These are phyloP conservation scores for Fomitopsis pinicola DNA, from an alignment of 1,284 basidiomycete species.

Conservation along the genomic window DNA sequence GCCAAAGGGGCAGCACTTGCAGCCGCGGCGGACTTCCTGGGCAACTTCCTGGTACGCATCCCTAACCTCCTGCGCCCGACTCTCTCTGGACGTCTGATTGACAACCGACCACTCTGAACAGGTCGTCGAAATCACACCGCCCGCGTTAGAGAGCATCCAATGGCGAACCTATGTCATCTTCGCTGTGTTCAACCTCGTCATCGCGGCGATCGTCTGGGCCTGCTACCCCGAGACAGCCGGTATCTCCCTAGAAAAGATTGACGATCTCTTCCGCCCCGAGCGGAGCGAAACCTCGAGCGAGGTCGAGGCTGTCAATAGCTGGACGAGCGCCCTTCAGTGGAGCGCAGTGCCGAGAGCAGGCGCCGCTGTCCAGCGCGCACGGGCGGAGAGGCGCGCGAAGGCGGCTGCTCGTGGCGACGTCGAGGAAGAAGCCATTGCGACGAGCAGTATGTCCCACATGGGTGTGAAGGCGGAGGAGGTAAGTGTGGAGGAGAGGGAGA, in stretches of 20 bases:
- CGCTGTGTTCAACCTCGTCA: constrained; percentile 41
- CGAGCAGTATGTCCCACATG: neutral
- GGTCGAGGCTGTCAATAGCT: neutral
- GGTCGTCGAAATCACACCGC: constrained; percentile 45
- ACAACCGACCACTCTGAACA: constrained; percentile 25
- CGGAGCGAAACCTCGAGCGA: neutral
- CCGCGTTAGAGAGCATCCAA: constrained; percentile 44
- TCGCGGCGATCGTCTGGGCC: constrained; percentile 39
- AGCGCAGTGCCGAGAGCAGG: constrained; percentile 3
- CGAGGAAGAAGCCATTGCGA: neutral
- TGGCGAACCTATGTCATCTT: constrained; percentile 48
- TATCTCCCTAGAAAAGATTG: constrained; percentile 39
- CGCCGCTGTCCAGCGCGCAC: neutral
- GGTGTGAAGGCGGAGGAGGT: neutral
- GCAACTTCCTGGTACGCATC: constrained; percentile 9
- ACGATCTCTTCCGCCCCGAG: constrained; percentile 26
- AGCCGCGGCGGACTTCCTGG: constrained; percentile 10
- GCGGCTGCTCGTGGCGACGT: neutral
- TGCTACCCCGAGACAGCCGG: constrained; percentile 44
- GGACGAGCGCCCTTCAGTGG: constrained; percentile 4
- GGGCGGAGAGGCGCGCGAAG: neutral
- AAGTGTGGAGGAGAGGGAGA: constrained; percentile 4
- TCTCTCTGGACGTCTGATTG: neutral
- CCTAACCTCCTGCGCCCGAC: neutral
- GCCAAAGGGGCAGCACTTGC: constrained; percentile 12